A percentile compares a stretch with the other conserved stretches of the same genome.
These are phyloP conservation scores for Mitosporidium daphniae DNA, from an alignment of 371 early-diverging fungal species.

Conservation along the genomic window DNA sequence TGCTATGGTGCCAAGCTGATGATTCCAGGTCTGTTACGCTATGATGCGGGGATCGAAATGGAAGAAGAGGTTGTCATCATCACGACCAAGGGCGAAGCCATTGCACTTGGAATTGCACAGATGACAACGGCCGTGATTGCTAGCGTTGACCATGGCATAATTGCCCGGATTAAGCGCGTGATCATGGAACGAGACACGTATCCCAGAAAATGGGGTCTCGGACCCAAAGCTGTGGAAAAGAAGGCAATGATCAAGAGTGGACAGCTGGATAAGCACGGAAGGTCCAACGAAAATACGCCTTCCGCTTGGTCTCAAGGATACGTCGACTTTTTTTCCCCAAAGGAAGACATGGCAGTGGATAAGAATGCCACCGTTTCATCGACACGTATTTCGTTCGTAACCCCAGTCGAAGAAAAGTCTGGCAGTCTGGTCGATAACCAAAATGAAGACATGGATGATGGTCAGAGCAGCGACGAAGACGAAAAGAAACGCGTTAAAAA, in stretches of 20 bases:
- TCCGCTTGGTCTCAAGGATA: slow-evolving; percentile 18
- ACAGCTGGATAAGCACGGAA: slow-evolving; percentile 73
- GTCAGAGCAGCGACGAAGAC: no score
- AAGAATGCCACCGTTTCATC: no score
- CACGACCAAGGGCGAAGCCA: slow-evolving; percentile 98
- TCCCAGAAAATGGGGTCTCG: slow-evolving; percentile 82
- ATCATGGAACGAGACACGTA: slow-evolving; percentile 99
- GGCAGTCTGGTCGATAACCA: no score
- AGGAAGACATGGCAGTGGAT: no score
- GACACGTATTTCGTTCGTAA: no score
- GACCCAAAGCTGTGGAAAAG: slow-evolving; percentile 68
- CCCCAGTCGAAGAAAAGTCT: no score
- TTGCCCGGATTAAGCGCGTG: slow-evolving; percentile 92
- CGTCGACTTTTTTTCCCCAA: no score
- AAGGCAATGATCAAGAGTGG: slow-evolving; percentile 79
- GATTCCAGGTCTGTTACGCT: slow-evolving; percentile 84
- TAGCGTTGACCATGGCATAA: slow-evolving; percentile 60
- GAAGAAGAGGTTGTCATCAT: slow-evolving; percentile 81
- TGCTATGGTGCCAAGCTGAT: slow-evolving; percentile 97
- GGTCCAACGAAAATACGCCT: slow-evolving; percentile 34
- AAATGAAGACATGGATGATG: no score
- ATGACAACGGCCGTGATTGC: slow-evolving; percentile 88
- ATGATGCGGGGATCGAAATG: slow-evolving; percentile 73
- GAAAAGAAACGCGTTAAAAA: no score
- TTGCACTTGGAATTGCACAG: slow-evolving; percentile 73